Evolutionary conservation across 768 basidiomycete species (phyloP), one percentile per base, ranked within the genome.

Genomic region (Pleurotus tuber-regium): DNA sequence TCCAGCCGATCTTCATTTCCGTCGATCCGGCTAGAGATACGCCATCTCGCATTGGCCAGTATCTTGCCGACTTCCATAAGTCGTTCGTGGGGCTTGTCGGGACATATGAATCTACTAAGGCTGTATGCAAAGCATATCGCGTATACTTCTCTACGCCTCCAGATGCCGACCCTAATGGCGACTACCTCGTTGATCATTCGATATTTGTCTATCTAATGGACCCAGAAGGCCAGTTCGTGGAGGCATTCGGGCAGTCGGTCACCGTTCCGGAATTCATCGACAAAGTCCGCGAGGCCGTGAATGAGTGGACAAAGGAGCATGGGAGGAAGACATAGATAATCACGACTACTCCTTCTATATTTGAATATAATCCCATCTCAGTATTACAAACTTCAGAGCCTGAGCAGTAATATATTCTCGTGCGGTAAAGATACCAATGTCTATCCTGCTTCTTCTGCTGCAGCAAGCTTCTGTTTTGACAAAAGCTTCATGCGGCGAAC

Each of bases 161-260:
- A 8, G 72, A 89, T 60, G 89, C 93, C 2, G 86, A 92, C 60
- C 82, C 87, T 12, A 82, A 79, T 7, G 95, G 93, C 43, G 97
- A 99, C 72, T 99, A 98, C 66, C 83, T 99, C 38, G 97, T 99
- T 28, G 97, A 98, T 70, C 88, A 90, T 67, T 93, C 90, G 35
- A 96, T 97, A 66, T 98, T 93, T 70, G 90, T 99, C 59, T 99
- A 99, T 70, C 80, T 99, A 29, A 97, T 99, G 93, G 94, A 98
- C 62, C 96, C 97, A 1, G 68, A 84, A 4, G 97, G 96, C 1
- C 78, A 87, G 62, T 99, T 98, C 59, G 91, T 98, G 0, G 94
- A 98, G 55, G 97, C 97, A 1, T 98, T 98, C 66, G 97, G 97
- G 4, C 93, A 97, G 73, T 79, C 76, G 43, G 85, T 78, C 48